Percentiles rank a stretch among this genome's conserved stretches.
phyloP scores from a whole-genome alignment of 768 basidiomycete genomes.

The Xerocomellus dryophilus region DNA sequence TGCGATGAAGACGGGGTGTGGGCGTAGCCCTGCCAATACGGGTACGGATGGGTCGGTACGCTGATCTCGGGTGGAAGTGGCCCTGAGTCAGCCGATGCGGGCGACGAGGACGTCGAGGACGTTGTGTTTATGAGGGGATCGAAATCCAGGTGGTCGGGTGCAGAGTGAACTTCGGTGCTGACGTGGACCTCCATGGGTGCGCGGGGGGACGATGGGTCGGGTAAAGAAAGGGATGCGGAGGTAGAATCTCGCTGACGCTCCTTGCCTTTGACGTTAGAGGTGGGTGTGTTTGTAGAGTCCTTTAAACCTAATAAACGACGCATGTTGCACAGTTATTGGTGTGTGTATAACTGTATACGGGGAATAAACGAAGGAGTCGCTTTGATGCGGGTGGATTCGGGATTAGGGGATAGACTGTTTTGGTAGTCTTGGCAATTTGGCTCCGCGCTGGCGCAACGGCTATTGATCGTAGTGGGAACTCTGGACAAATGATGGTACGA shows the following conservation, averaged over 20 bases:
- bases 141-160: constrained; percentile 12
- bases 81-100: constrained; percentile 16
- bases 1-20: constrained; percentile 32
- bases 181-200: constrained; percentile 27
- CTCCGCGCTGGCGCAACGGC: background rate
- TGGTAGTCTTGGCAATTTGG: constrained; percentile 6
- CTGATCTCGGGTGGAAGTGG: constrained; percentile 33
- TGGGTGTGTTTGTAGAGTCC: constrained; percentile 11
- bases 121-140: constrained; percentile 23
- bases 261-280: constrained; percentile 25
- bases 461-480: constrained; percentile 4
- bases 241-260: constrained; percentile 18
- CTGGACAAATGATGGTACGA: background rate
- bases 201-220: constrained; percentile 3
- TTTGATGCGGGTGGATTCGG: constrained; percentile 10
- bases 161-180: constrained; percentile 29
- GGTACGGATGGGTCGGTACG: constrained; percentile 33
- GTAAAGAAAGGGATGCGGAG: background rate
- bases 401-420: constrained; percentile 1
- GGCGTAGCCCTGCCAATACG: constrained; percentile 33
- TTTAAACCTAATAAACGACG: constrained; percentile 33
- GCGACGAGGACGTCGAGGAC: constrained; percentile 14
- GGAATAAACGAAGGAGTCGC: constrained; percentile 13
- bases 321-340: constrained; percentile 21
- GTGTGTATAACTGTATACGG: constrained; percentile 12